Base-by-base conservation (phyloP, 1,139 yeast genomes). In the Trichomonascaceae sp. region DNA sequence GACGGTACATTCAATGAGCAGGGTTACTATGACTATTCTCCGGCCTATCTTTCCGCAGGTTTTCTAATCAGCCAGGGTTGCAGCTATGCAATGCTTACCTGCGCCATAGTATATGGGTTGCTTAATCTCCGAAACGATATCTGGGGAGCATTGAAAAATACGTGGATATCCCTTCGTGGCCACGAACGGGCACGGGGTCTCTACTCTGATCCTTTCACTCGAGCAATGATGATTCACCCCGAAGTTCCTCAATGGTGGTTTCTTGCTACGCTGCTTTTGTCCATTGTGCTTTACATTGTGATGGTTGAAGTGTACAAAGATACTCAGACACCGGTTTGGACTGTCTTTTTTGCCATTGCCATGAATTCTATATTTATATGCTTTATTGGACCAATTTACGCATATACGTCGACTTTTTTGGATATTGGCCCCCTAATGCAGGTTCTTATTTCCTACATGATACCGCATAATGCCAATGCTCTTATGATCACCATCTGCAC, bases 221-320 rank as follows among this genome's bases (percentile, higher is more conserved):
- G 73, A 53, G 77, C 80, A 78, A 81, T 81, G 83, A 61, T 74
- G 32, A 70, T 69, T 20, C 80, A 80, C 63, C 74, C 73, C 43
- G 87, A 82, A 60, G 85, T 81, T 36, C 86, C 87, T 18, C 83
- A 81, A 56, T 77, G 78, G 78, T 79, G 80, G 74, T 83, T 77
- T 60, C 59, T 79, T 39, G 53, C 70, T 7, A 74, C 82, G 17
- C 67, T 82, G 55, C 58, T 77, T 13, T 58, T 77, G 27, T 74
- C 85, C 2, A 63, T 81, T 4, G 73, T 71, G 10, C 69, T 80
- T 55, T 83, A 79, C 12, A 73, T 81, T 30, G 58, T 79, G 76
- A 22, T 74, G 79, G 57, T 60, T 19, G 57, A 55, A 43, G 57
- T 57, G 12, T 61, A 57, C 51, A 63, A 63, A 17, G 71, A 64